Conservation (phyloP, 306 rosid genomes). For the Acacia crassicarpa region DNA sequence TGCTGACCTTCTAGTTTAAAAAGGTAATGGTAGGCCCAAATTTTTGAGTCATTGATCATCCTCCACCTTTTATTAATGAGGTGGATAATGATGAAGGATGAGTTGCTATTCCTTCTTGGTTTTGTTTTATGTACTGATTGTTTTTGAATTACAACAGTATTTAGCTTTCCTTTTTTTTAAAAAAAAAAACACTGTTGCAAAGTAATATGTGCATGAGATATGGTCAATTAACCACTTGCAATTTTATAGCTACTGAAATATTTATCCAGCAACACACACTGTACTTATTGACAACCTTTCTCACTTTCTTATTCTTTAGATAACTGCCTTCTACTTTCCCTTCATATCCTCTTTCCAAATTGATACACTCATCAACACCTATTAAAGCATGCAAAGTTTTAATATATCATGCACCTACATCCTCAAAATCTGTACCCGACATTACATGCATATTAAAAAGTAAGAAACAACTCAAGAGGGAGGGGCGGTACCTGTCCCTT, state of each 20-base stretch:
- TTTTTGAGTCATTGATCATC: neutral
- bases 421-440: constrained; percentile 12
- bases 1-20: neutral
- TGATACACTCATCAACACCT: neutral
- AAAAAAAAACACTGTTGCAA: neutral
- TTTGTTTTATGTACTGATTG: no score
- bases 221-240: neutral
- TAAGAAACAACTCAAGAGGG: neutral
- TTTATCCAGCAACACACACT: constrained; percentile 18
- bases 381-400: neutral
- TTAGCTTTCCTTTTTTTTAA: neutral
- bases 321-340: neutral
- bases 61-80: neutral
- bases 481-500: constrained; percentile 79
- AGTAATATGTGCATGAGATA: neutral
- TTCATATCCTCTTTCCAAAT: neutral
- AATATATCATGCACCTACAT: constrained; percentile 1
- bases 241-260: constrained; percentile 5
- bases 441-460: constrained; percentile 11
- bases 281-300: constrained; percentile 11
- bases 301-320: neutral
- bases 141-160: neutral
- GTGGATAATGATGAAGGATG: neutral
- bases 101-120: neutral
- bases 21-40: neutral